Evolutionary conservation across 805 yeast species (phyloP), one percentile per base, ranked within the genome.

Genomic region (Starmerella roubikii): DNA sequence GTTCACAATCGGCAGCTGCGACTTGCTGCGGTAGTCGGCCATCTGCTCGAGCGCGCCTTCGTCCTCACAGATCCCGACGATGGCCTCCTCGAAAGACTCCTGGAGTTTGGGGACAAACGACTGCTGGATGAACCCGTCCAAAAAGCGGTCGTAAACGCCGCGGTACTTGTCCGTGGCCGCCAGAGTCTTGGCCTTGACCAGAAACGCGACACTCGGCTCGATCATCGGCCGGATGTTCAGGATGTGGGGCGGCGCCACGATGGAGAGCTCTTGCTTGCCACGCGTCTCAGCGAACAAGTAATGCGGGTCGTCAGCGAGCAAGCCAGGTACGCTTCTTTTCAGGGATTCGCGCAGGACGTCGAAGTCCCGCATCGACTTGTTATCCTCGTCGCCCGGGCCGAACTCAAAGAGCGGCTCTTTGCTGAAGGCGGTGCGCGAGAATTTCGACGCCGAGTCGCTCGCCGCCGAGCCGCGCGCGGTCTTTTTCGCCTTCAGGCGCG

Each of bases 161-260:
- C 38, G 21, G 9, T 50, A 47, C 6, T 52, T 66, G n/a, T 69
- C 55, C 8, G 49, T 44, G 5, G 51, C 67, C 10, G 69, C 55
- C 4, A 67, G 51, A 2, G 65, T 50, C 10, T 66, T 60, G 1
- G 80, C 61, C 1, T 81, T 75, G 32, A 80, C 76, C 20, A 74
- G 64, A 52, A 82, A 83, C 11, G 74, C 60, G 34, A 83, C 65
- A 28, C 83, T 73, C 28, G 81, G 76, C 41, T 80, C 94, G 35
- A 83, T 58, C 13, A 85, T 69, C 4, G 80, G 68, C 47, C 86
- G 69, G 78, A 86, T 82, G 51, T 85, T 83, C 58, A 79, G 75
- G 13, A 84, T 68, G 51, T 74, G 75, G 2, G 83, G 74, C 0
- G 45, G 65, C 46, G 46, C 56, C 45, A 19, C 54, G 2, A 48